phyloP scores from a whole-genome alignment of 2,329 filamentous ascomycete genomes.

The Aspergillus pseudoterreus region DNA sequence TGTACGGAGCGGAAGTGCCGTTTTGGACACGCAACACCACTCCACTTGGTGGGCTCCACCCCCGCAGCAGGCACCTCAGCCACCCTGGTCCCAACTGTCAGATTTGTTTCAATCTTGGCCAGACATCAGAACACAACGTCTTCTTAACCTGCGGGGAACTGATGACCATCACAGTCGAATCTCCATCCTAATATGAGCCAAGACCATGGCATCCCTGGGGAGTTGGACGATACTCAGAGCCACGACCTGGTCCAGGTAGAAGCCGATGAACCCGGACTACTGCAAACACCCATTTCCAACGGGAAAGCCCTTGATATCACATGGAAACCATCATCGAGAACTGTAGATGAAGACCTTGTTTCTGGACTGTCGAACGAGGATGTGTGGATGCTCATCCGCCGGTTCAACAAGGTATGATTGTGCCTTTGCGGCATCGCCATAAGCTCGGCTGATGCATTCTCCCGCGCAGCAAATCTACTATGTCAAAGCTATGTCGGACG shows the following conservation, averaged over 20 bases:
- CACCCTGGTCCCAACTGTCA: not conserved
- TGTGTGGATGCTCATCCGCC: slow-evolving; percentile 66
- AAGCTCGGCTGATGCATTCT: too few species aligned
- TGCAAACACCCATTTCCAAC: not conserved
- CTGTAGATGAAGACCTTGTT: slow-evolving; percentile 49
- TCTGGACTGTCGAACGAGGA: slow-evolving; percentile 69
- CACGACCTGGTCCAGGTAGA: not conserved
- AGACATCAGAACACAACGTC: not conserved
- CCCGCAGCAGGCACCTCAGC: not conserved
- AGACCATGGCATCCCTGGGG: not conserved
- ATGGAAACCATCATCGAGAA: not conserved
- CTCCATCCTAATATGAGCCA: not conserved
- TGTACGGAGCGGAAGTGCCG: not conserved
- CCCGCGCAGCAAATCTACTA: slow-evolving; percentile 58
- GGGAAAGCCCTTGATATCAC: not conserved
- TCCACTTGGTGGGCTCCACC: not conserved
- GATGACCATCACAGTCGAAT: not conserved
- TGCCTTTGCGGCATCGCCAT: too few species aligned
- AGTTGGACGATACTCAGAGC: not conserved
- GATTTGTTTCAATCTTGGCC: not conserved
- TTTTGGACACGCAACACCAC: not conserved
- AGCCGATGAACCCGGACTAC: not conserved
- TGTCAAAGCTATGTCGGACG: slow-evolving; percentile 63
- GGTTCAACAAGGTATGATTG: slow-evolving; percentile 65
- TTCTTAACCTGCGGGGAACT: not conserved